Evolutionary conservation across 805 yeast species (phyloP).

Genomic region (Yarrowia sp.): DNA sequence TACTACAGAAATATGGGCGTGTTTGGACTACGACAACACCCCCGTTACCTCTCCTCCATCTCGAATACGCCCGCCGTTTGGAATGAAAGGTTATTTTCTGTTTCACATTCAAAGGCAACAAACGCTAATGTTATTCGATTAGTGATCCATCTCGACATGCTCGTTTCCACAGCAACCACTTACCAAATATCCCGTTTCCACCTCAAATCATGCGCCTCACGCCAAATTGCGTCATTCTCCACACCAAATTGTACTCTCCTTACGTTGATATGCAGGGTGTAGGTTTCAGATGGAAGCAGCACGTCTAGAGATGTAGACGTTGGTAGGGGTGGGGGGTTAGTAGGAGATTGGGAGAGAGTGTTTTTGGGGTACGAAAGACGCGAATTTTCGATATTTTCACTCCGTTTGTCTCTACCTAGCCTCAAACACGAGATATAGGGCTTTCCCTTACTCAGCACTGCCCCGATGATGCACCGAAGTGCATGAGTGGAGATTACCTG

Average conservation of each 20-base stretch:
- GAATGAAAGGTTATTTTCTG: neutral
- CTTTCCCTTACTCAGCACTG: neutral
- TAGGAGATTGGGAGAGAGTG: too few relatives aligned
- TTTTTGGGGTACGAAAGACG: too few relatives aligned
- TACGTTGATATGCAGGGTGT: conserved; percentile 1
- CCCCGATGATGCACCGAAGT: neutral
- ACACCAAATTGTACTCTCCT: too few relatives aligned
- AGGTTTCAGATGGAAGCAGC: conserved; percentile 3
- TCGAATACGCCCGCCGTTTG: conserved; percentile 3
- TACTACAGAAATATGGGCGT: too few relatives aligned
- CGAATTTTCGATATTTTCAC: too few relatives aligned
- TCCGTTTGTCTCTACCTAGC: neutral
- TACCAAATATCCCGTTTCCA: too few relatives aligned
- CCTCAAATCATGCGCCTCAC: too few relatives aligned
- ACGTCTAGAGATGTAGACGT: too few relatives aligned
- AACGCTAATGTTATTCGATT: neutral
- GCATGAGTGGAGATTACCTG: neutral
- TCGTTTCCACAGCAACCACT: too few relatives aligned
- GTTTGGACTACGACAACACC: too few relatives aligned
- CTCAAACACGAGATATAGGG: too few relatives aligned
- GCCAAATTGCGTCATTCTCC: neutral
- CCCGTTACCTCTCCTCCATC: neutral
- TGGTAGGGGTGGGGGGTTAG: too few relatives aligned
- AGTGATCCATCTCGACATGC: neutral
- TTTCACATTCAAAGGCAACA: conserved; percentile 21